phyloP scores from a whole-genome alignment of 2,329 filamentous ascomycete genomes.

The Stachybotrys chartarum region DNA sequence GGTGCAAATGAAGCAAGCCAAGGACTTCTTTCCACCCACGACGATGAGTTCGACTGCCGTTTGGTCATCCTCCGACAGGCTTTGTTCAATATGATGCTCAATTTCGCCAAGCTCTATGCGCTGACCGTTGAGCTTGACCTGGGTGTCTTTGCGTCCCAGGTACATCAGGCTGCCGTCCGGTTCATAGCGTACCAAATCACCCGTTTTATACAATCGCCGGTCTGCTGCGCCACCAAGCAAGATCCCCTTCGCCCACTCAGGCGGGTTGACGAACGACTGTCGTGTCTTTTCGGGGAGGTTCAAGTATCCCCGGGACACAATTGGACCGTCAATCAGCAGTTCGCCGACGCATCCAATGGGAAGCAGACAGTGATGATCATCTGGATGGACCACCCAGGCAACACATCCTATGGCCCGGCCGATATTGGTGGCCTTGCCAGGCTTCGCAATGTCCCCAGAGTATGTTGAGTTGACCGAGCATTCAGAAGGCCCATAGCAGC shows the following conservation, averaged over 20 bases:
- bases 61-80: slow-evolving; percentile 3
- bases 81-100: slow-evolving; percentile 7
- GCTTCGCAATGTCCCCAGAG: slow-evolving; percentile 2
- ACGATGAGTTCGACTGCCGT: slow-evolving; percentile 13
- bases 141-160: slow-evolving; percentile 11
- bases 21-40: slow-evolving; percentile 5
- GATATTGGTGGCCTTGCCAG: slow-evolving; percentile 4
- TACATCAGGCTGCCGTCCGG: slow-evolving; percentile 9
- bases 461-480: slow-evolving; percentile 5
- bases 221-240: slow-evolving; percentile 4
- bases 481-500: slow-evolving; percentile 6
- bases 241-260: slow-evolving; percentile 23
- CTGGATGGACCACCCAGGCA: slow-evolving; percentile 20
- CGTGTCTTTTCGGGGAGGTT: slow-evolving; percentile 36
- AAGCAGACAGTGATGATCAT: slow-evolving; percentile 14
- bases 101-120: slow-evolving; percentile 14
- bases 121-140: slow-evolving; percentile 15
- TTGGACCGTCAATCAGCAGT: slow-evolving; percentile 29
- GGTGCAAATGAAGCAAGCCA: slow-evolving; percentile 12
- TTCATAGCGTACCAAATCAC: slow-evolving; percentile 9
- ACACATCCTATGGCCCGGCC: slow-evolving; percentile 2
- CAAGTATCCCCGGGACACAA: slow-evolving; percentile 40
- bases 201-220: slow-evolving; percentile 10
- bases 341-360: slow-evolving; percentile 23
- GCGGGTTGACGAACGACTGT: slow-evolving; percentile 34